A percentile compares a stretch with the other conserved stretches of the same genome.
Conservation (phyloP, 108 stramenopile genomes). For the Cyclotella choctawhatcheeana region DNA sequence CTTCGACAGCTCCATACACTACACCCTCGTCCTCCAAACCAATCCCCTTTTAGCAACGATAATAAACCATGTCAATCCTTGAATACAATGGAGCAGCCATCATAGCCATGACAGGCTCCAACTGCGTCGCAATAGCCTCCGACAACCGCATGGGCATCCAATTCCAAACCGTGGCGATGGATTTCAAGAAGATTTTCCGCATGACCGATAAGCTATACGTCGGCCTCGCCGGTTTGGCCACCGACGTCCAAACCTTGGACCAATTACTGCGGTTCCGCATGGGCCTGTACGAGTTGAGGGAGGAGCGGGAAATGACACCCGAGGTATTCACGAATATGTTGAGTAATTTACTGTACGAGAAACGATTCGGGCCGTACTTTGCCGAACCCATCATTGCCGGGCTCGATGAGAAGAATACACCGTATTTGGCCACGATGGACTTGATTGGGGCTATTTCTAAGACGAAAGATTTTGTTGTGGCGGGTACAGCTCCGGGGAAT, state of each 20-base stretch:
- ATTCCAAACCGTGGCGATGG: slow-evolving; percentile 92
- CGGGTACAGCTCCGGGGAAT: slow-evolving; percentile 96
- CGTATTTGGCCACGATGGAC: slow-evolving; percentile 96
- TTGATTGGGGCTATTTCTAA: slow-evolving; percentile 93
- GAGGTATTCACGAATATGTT: slow-evolving; percentile 91
- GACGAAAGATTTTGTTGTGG: slow-evolving; percentile 96
- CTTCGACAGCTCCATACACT: neutral
- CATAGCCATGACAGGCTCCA: slow-evolving; percentile 98
- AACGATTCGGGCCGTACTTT: slow-evolving; percentile 98
- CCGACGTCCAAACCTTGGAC: slow-evolving; percentile 95
- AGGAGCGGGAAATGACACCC: slow-evolving; percentile 97
- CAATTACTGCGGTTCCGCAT: slow-evolving; percentile 86
- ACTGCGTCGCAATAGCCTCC: slow-evolving; percentile 97
- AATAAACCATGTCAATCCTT: slow-evolving; percentile 91
- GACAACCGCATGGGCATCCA: slow-evolving; percentile 96
- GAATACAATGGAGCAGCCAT: slow-evolving; percentile 98
- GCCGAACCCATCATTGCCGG: slow-evolving; percentile 97
- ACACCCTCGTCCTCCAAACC: neutral
- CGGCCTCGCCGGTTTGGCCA: slow-evolving; percentile 94
- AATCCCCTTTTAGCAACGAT: neutral
- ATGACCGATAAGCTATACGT: slow-evolving; percentile 92
- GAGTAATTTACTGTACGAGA: slow-evolving; percentile 93
- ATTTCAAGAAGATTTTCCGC: slow-evolving; percentile 96
- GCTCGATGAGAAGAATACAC: slow-evolving; percentile 82
- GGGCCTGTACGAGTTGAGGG: slow-evolving; percentile 93